A percentile compares a stretch with the other conserved stretches of the same genome.
Conservation (phyloP, 2,329 filamentous ascomycete species). For the Xylogone sp. region DNA sequence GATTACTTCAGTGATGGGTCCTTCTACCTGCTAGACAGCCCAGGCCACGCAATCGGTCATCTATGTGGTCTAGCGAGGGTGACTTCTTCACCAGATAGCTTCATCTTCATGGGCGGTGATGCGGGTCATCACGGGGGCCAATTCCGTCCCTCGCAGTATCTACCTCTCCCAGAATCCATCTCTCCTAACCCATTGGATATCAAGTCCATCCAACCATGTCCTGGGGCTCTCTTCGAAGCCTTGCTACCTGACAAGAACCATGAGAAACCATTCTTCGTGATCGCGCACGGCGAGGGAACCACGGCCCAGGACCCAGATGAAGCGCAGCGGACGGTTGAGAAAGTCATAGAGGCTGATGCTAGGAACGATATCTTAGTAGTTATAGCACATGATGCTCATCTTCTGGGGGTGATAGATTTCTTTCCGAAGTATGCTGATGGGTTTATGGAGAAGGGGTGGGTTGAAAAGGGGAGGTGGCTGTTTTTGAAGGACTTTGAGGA, state of each 20-base stretch:
- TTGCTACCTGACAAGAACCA: conserved; percentile 30
- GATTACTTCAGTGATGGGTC: conserved; percentile 53
- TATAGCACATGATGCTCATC: conserved; percentile 42
- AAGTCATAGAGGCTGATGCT: conserved; percentile 42
- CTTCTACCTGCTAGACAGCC: conserved; percentile 51
- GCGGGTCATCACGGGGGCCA: conserved; percentile 40
- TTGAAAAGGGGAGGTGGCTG: conserved; percentile 40
- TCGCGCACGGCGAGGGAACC: conserved; percentile 10
- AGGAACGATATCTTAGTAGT: conserved; percentile 39
- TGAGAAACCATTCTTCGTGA: conserved; percentile 28
- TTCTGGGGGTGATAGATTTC: conserved; percentile 41
- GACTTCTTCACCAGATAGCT: conserved; percentile 29
- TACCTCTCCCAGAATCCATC: conserved; percentile 34
- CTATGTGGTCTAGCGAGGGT: conserved; percentile 46
- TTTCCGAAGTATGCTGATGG: conserved; percentile 46
- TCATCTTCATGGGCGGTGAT: conserved; percentile 49
- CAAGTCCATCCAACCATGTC: conserved; percentile 29
- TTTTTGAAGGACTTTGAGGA: conserved; percentile 47
- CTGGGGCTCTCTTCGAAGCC: conserved; percentile 35
- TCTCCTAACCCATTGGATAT: conserved; percentile 34
- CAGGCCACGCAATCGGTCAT: conserved; percentile 49
- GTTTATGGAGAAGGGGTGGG: conserved; percentile 42
- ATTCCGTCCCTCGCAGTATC: conserved; percentile 38
- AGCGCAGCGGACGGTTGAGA: conserved; percentile 36
- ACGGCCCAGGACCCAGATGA: conserved; percentile 25